These are phyloP conservation scores for Leccinum griseonigrum DNA, from an alignment of 1,284 basidiomycete species.

Conservation along the genomic window DNA sequence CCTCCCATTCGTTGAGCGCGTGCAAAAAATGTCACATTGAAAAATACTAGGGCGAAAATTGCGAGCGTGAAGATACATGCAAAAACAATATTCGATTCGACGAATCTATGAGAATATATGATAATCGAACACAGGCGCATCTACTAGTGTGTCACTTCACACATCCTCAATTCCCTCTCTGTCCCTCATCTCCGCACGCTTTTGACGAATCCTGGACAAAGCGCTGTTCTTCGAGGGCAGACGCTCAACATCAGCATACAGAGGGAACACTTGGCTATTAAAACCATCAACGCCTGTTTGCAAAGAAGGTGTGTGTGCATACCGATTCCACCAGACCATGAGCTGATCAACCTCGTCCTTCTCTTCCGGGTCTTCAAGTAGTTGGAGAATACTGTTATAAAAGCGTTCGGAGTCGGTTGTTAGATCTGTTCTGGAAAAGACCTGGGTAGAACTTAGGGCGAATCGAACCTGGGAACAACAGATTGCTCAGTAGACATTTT, in stretches of 20 bases:
- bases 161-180: neutral
- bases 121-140: neutral
- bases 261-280: neutral
- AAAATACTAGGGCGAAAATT: neutral
- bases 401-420: slow-evolving; percentile 1
- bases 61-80: neutral
- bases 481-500: neutral
- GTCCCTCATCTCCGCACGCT: neutral
- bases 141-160: neutral
- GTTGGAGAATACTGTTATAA: neutral
- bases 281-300: neutral
- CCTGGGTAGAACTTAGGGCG: neutral
- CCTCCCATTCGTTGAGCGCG: neutral
- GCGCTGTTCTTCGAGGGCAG: neutral
- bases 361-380: neutral
- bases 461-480: neutral
- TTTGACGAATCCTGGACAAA: neutral
- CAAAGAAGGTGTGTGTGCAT: neutral
- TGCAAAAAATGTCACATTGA: too few species aligned
- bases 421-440: slow-evolving; percentile 1
- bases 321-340: slow-evolving; percentile 4
- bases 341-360: neutral
- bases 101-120: neutral
- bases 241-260: neutral
- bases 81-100: neutral